Conservation (phyloP, 176 grass and related monocot genomes). For the Zizania latifolia region DNA sequence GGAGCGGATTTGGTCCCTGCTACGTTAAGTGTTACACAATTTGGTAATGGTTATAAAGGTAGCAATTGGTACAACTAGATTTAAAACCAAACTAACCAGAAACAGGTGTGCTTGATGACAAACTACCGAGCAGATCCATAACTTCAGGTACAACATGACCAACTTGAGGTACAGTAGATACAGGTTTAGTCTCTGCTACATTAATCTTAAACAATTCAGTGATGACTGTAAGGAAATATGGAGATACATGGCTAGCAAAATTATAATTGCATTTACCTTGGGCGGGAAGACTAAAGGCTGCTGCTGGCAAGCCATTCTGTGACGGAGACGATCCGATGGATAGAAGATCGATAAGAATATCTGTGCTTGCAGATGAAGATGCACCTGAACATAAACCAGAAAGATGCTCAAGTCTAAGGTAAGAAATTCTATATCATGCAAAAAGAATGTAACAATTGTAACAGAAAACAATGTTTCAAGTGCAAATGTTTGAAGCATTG, state of each 20-base stretch:
- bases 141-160: slow-evolving; percentile 34
- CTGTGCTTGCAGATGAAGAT: slow-evolving; percentile 40
- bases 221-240: slow-evolving; percentile 1
- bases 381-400: slow-evolving; percentile 30
- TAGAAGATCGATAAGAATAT: slow-evolving; percentile 90
- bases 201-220: slow-evolving; percentile 10
- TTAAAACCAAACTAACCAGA: slow-evolving; percentile 47
- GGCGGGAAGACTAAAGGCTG: slow-evolving; percentile 30
- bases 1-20: slow-evolving; percentile 41
- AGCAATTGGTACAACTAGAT: background rate
- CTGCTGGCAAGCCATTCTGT: slow-evolving; percentile 42
- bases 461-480: background rate
- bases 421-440: slow-evolving; percentile 6
- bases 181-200: slow-evolving; percentile 38
- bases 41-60: slow-evolving; percentile 14
- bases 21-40: slow-evolving; percentile 17
- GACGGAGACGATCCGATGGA: slow-evolving; percentile 79
- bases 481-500: slow-evolving; percentile 3
- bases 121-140: slow-evolving; percentile 70
- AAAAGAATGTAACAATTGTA: background rate
- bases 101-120: slow-evolving; percentile 56
- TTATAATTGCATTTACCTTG: slow-evolving; percentile 35
- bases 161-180: slow-evolving; percentile 49
- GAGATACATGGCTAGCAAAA: slow-evolving; percentile 16
- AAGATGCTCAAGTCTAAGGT: background rate